Percentiles rank a stretch among this genome's conserved stretches.
These are phyloP conservation scores for Amanita rimosa DNA, from an alignment of 768 basidiomycete species.

Conservation along the genomic window DNA sequence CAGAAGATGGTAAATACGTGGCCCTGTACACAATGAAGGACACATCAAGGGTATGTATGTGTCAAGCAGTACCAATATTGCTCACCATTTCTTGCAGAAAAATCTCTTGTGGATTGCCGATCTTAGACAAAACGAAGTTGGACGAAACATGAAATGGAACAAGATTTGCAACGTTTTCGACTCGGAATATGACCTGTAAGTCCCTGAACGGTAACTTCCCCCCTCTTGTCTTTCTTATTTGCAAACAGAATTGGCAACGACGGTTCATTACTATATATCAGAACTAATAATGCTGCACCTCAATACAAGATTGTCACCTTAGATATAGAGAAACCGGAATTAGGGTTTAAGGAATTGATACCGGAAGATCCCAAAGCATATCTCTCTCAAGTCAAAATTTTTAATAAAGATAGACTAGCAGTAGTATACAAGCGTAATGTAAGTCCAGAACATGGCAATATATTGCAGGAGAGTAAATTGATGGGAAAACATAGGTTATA, in stretches of 20 bases:
- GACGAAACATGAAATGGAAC: constrained; percentile 57
- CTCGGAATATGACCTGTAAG: constrained; percentile 55
- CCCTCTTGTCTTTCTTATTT: constrained; percentile 5
- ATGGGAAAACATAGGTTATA: constrained; percentile 39
- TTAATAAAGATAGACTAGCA: constrained; percentile 44
- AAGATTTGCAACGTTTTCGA: constrained; percentile 63
- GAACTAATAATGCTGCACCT: constrained; percentile 57
- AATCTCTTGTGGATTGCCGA: constrained; percentile 68
- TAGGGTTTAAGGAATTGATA: constrained; percentile 47
- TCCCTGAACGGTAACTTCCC: constrained; percentile 7
- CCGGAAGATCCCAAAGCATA: constrained; percentile 56
- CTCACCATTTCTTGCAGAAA: constrained; percentile 32
- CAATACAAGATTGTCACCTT: constrained; percentile 56
- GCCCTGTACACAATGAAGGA: constrained; percentile 44
- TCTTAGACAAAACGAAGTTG: constrained; percentile 46
- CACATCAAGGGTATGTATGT: constrained; percentile 52
- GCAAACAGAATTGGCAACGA: constrained; percentile 51
- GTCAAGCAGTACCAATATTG: background rate
- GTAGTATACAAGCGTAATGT: constrained; percentile 67
- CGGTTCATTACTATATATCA: constrained; percentile 47
- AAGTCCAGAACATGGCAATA: constrained; percentile 13
- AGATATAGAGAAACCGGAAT: constrained; percentile 40
- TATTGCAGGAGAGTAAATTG: background rate
- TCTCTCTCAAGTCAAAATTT: constrained; percentile 34
- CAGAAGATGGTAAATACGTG: constrained; percentile 60